Evolutionary conservation across 2,329 filamentous ascomycete species (phyloP), one percentile per base, ranked within the genome.

Genomic region (Fusarium proliferatum): DNA sequence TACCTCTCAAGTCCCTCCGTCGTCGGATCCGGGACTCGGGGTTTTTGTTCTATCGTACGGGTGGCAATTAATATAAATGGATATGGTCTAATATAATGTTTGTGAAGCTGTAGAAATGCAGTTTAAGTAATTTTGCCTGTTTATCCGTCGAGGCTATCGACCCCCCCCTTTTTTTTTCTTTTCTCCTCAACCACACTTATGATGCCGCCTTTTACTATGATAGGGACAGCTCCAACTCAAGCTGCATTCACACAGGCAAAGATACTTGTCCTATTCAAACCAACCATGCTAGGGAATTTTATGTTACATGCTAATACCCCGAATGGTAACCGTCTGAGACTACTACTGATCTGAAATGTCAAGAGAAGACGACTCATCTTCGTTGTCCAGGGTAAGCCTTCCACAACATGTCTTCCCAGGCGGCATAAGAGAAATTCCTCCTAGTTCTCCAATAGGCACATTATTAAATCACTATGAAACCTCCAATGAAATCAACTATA

Each of bases 1-100:
- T 78, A 78, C 76, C 76, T 78, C 49, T 57, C 30, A 77, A 77
- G 76, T 78, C 76, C 67, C 75, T 77, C 63, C 55, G 61, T 71
- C 60, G 49, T 69, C 66, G 71, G 71, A 60, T 67, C 71, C 69
- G 71, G 71, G 59, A 36, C 42, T 58, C 71, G 67, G 69, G 39
- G 49, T 45, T 61, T 59, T 52, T 61, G 15, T 23, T 60, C 46
- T 61, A 43, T 67, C 53, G 43, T 70, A 57, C 68, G 61, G 71
- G 39, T 55, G 38, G 58, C 33, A 38, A 63, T 53, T 60, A 16
- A 56, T 33, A 49, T 39, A 21, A 8, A 61, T 46, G 13, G 41
- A 48, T 26, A 38, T 41, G 42, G 46, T 23, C 38, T 48, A 33
- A 42, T 33, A 26, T 36, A 43, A 21, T 17, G n/a, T 34, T 53